phyloP scores from a whole-genome alignment of 2,329 filamentous ascomycete species.

The Colletotrichum sublineola region DNA sequence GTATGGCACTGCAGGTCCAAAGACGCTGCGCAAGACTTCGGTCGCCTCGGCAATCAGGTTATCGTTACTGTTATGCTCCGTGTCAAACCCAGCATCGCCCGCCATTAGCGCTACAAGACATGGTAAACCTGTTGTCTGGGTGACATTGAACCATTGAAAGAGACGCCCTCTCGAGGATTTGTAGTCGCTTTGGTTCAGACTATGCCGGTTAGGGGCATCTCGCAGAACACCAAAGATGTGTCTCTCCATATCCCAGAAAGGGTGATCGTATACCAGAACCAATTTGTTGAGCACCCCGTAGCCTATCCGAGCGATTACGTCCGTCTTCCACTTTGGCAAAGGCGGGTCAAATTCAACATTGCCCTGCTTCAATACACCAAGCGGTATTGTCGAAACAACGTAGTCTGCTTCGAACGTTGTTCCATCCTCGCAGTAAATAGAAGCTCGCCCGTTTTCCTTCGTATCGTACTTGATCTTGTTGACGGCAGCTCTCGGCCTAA shows the following conservation, averaged over 20 bases:
- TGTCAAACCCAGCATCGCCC: conserved; percentile 91
- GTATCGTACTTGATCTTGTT: conserved; percentile 77
- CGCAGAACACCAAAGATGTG: conserved; percentile 96
- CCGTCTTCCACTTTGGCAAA: conserved; percentile 87
- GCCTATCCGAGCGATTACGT: conserved; percentile 84
- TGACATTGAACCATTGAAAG: conserved; percentile 98
- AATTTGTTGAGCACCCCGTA: conserved; percentile 97
- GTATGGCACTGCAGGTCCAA: conserved; percentile 77
- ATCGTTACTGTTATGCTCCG: conserved; percentile 81
- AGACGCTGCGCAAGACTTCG: conserved; percentile 81
- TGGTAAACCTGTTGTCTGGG: conserved; percentile 88
- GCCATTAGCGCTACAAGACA: conserved; percentile 95
- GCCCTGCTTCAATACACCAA: conserved; percentile 91
- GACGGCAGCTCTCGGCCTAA: conserved; percentile 80
- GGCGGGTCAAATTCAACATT: conserved; percentile 88
- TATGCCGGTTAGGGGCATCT: conserved; percentile 76
- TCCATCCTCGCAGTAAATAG: conserved; percentile 82
- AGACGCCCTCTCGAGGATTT: conserved; percentile 85
- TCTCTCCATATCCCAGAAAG: conserved; percentile 90
- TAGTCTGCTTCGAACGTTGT: conserved; percentile 84
- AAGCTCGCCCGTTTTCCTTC: conserved; percentile 50
- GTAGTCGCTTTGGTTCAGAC: conserved; percentile 85
- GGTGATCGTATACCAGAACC: conserved; percentile 86
- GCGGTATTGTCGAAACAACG: conserved; percentile 89
- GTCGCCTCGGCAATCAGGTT: conserved; percentile 86